Conservation (phyloP, 1,284 basidiomycete genomes). For the Mixia osmundae region DNA sequence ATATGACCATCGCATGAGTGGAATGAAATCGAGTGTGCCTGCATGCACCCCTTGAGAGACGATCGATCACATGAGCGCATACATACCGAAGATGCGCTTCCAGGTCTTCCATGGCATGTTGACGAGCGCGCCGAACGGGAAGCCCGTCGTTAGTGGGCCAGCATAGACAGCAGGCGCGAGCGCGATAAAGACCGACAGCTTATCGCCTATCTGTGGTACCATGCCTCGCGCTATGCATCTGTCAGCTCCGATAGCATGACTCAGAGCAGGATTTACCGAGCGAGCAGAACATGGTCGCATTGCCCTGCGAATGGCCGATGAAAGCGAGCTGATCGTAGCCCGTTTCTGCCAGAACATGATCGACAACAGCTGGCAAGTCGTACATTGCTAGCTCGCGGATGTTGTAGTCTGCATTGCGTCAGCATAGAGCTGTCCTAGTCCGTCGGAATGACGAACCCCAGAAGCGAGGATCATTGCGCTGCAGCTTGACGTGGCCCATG, state of each 20-base stretch:
- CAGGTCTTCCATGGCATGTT: conserved; percentile 32
- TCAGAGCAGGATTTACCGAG: conserved; percentile 20
- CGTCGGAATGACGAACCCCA: conserved; percentile 26
- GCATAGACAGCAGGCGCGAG: conserved; percentile 38
- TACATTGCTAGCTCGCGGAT: conserved; percentile 37
- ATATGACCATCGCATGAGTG: conserved; percentile 36
- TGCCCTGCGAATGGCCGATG: conserved; percentile 39
- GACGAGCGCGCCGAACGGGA: conserved; percentile 32
- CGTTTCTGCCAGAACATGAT: conserved; percentile 32
- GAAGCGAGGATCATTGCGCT: conserved; percentile 31
- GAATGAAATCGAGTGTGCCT: conserved; percentile 36
- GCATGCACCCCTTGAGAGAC: not conserved
- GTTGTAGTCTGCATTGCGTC: conserved; percentile 29
- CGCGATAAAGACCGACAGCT: conserved; percentile 34
- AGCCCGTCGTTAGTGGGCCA: conserved; percentile 33
- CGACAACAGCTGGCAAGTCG: conserved; percentile 35
- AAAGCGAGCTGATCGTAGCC: conserved; percentile 31
- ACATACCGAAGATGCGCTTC: conserved; percentile 31
- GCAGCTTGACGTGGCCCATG: conserved; percentile 33
- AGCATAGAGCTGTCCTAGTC: not conserved
- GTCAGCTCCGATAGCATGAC: conserved; percentile 22
- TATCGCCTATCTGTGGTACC: conserved; percentile 32
- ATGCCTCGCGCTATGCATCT: conserved; percentile 28
- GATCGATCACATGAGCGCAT: not conserved
- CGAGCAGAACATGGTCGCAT: conserved; percentile 27